Conservation (phyloP, 371 early-diverging fungal genomes). For the Mucor saturninus region DNA sequence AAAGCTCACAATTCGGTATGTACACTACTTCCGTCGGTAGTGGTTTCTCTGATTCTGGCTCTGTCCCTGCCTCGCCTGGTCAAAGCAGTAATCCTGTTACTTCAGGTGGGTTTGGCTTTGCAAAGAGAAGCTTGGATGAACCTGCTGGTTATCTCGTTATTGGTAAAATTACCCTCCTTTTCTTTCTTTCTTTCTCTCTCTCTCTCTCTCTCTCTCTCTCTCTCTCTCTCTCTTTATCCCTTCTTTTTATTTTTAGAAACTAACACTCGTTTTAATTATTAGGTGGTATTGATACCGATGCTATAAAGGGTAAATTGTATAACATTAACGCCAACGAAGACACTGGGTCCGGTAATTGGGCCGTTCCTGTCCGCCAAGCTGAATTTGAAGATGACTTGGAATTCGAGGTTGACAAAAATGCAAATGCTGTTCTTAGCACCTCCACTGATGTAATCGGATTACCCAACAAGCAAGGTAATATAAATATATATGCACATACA, state of each 20-base stretch:
- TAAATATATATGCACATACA: background rate
- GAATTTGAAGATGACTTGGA: conserved; percentile 36
- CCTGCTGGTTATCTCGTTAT: conserved; percentile 53
- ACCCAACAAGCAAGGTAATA: conserved; percentile 50
- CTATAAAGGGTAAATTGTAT: conserved; percentile 44
- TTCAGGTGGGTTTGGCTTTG: conserved; percentile 29
- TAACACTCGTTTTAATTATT: conserved; percentile 5
- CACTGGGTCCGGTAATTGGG: conserved; percentile 41
- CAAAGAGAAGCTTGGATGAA: conserved; percentile 35
- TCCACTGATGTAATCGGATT: conserved; percentile 45
- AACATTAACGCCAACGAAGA: conserved; percentile 34
- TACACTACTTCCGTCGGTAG: conserved; percentile 27
- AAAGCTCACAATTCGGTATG: conserved; percentile 54
- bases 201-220: conserved; percentile 1
- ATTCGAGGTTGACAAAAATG: conserved; percentile 34
- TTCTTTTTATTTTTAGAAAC: conserved; percentile 10
- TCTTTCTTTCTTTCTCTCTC: background rate
- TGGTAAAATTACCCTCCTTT: conserved; percentile 28
- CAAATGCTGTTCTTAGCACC: conserved; percentile 47
- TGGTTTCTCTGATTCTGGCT: conserved; percentile 37
- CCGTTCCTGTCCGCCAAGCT: conserved; percentile 46
- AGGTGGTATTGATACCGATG: conserved; percentile 51
- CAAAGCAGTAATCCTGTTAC: conserved; percentile 12
- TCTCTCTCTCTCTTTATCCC: conserved; percentile 1
- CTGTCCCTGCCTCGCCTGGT: background rate